phyloP scores from a whole-genome alignment of 805 yeast genomes.

The Starmerella stigmatis region DNA sequence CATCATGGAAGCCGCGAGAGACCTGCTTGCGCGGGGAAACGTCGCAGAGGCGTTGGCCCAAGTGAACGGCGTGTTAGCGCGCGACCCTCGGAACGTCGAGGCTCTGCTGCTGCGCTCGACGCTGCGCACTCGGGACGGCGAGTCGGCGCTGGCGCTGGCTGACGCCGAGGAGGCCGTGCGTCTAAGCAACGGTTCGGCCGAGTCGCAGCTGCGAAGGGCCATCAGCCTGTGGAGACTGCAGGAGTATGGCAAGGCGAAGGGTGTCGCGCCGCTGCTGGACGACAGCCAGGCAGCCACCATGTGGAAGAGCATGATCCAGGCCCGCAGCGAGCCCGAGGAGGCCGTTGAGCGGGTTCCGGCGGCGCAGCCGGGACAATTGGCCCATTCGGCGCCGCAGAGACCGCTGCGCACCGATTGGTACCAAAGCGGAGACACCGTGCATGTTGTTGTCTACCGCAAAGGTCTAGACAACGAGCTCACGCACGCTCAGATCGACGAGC shows the following conservation, averaged over 20 bases:
- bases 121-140: slow-evolving; percentile 17
- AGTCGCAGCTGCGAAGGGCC: slow-evolving; percentile 31
- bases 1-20: slow-evolving; percentile 12
- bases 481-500: slow-evolving; percentile 32
- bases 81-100: slow-evolving; percentile 13
- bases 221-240: slow-evolving; percentile 25
- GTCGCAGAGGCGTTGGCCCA: slow-evolving; percentile 13
- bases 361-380: not conserved
- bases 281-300: slow-evolving; percentile 15
- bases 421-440: slow-evolving; percentile 49
- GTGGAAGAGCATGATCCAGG: slow-evolving; percentile 12
- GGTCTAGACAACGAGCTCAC: slow-evolving; percentile 44
- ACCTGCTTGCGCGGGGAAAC: slow-evolving; percentile 10
- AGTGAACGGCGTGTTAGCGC: slow-evolving; percentile 9
- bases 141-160: slow-evolving; percentile 17
- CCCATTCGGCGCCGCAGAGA: not conserved
- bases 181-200: slow-evolving; percentile 15
- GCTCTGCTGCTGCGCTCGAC: slow-evolving; percentile 20
- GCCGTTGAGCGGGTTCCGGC: slow-evolving; percentile 14
- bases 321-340: slow-evolving; percentile 1
- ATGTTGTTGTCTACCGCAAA: slow-evolving; percentile 62
- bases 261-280: slow-evolving; percentile 17
- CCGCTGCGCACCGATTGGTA: slow-evolving; percentile 48
- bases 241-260: slow-evolving; percentile 25
- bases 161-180: slow-evolving; percentile 26